Conservation (phyloP, 2,329 filamentous ascomycete species). For the Phaeophleospora eucalypticola region DNA sequence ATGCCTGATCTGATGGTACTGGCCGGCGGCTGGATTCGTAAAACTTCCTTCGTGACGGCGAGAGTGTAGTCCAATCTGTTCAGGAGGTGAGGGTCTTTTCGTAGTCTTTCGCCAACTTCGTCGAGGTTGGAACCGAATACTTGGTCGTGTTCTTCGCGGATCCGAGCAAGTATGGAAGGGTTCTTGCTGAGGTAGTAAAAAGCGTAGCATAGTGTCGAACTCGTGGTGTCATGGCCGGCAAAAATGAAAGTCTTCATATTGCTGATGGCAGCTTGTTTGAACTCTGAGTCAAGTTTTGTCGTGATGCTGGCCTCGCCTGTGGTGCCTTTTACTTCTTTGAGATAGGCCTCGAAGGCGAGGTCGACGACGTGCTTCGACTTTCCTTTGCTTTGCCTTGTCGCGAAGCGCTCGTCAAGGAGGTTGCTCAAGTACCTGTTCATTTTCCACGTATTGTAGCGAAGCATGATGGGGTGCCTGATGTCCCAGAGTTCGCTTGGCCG, state of each 20-base stretch:
- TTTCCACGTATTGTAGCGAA: slow-evolving; percentile 33
- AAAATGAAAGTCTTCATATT: slow-evolving; percentile 42
- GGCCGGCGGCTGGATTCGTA: slow-evolving; percentile 51
- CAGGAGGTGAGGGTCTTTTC: slow-evolving; percentile 43
- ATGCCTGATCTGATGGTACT: slow-evolving; percentile 39
- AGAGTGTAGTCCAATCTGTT: slow-evolving; percentile 51
- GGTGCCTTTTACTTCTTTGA: slow-evolving; percentile 35
- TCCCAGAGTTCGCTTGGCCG: slow-evolving; percentile 37
- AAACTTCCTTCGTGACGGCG: slow-evolving; percentile 51
- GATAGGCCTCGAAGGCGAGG: slow-evolving; percentile 35
- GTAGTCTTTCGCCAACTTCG: slow-evolving; percentile 35
- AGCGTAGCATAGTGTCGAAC: slow-evolving; percentile 35
- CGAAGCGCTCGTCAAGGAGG: slow-evolving; percentile 37
- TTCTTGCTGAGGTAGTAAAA: slow-evolving; percentile 39
- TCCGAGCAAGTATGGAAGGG: slow-evolving; percentile 31
- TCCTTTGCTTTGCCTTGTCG: slow-evolving; percentile 29
- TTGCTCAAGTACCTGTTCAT: slow-evolving; percentile 35
- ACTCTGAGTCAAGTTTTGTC: slow-evolving; percentile 34
- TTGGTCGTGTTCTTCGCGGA: slow-evolving; percentile 49
- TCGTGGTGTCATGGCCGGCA: slow-evolving; percentile 43
- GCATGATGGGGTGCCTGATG: slow-evolving; percentile 34
- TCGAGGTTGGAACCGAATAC: slow-evolving; percentile 46
- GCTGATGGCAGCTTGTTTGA: slow-evolving; percentile 34
- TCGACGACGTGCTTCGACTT: slow-evolving; percentile 35
- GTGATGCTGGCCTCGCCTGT: slow-evolving; percentile 20